Conservation (phyloP, 345 rosid genomes). For the Streptanthus diversifolius region DNA sequence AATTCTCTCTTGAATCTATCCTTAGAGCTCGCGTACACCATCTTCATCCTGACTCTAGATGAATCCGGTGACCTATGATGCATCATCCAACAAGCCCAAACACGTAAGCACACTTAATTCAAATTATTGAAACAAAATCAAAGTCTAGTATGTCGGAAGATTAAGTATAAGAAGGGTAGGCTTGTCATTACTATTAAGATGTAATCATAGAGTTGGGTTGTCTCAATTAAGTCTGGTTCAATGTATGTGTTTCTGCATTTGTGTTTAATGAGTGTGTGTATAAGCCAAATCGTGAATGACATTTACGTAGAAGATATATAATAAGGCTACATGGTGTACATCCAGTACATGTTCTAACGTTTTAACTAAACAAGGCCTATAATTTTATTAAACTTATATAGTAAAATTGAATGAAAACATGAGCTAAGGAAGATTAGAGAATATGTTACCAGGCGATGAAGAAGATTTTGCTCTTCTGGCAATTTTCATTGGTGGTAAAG, state of each 20-base stretch:
- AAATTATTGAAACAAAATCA: not conserved
- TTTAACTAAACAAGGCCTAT: not conserved
- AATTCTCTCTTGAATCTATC: constrained; percentile 72
- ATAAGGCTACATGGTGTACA: not conserved
- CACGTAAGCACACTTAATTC: not conserved
- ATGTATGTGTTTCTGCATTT: not conserved
- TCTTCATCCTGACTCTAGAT: constrained; percentile 67
- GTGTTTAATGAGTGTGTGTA: not conserved
- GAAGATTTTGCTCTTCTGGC: constrained; percentile 75
- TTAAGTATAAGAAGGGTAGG: not conserved
- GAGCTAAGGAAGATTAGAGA: not conserved
- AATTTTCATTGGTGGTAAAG: constrained; percentile 57
- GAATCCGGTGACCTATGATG: constrained; percentile 56
- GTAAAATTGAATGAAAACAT: not conserved
- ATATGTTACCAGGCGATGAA: constrained; percentile 58
- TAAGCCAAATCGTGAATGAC: not conserved
- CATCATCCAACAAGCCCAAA: not conserved
- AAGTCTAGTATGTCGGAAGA: not conserved
- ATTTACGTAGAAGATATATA: not conserved
- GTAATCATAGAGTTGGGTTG: too few species aligned
- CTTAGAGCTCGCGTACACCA: constrained; percentile 72
- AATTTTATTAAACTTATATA: not conserved
- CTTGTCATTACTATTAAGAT: not conserved
- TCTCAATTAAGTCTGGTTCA: not conserved
- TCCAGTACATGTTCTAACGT: not conserved